Conservation (phyloP, 2,329 filamentous ascomycete species). For the Endocalyx cinctus region DNA sequence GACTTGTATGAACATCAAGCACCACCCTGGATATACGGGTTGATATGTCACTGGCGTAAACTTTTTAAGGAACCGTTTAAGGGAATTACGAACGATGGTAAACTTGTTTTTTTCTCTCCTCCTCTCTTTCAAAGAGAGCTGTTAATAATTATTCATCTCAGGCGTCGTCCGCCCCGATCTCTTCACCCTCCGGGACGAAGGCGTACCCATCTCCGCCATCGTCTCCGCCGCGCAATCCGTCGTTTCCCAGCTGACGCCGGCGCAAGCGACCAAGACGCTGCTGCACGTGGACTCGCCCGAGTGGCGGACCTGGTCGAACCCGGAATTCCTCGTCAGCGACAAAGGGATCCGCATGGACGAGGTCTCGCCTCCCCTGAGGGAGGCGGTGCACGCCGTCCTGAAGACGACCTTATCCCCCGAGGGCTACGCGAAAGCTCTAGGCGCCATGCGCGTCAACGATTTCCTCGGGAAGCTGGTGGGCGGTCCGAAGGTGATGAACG, state of each 20-base stretch:
- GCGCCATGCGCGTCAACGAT: constrained; percentile 69
- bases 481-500: constrained; percentile 61
- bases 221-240: constrained; percentile 45
- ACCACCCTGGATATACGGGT: constrained; percentile 63
- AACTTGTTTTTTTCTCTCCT: constrained; percentile 7
- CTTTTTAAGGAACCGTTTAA: constrained; percentile 63
- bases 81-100: constrained; percentile 66
- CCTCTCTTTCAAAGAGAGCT: no score
- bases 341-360: constrained; percentile 70
- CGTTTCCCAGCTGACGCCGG: constrained; percentile 39
- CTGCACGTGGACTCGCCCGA: constrained; percentile 66
- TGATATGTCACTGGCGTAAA: constrained; percentile 56
- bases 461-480: constrained; percentile 67
- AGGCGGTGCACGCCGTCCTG: constrained; percentile 52
- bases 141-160: no score
- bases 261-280: constrained; percentile 43
- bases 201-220: constrained; percentile 54
- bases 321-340: constrained; percentile 65
- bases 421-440: constrained; percentile 65
- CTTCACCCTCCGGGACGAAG: constrained; percentile 60
- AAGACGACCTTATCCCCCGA: constrained; percentile 58
- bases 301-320: constrained; percentile 69
- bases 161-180: constrained; percentile 48
- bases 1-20: constrained; percentile 53
- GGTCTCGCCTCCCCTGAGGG: constrained; percentile 33